Conservation (phyloP, 1,284 basidiomycete genomes). For the Ganoderma meredithae region DNA sequence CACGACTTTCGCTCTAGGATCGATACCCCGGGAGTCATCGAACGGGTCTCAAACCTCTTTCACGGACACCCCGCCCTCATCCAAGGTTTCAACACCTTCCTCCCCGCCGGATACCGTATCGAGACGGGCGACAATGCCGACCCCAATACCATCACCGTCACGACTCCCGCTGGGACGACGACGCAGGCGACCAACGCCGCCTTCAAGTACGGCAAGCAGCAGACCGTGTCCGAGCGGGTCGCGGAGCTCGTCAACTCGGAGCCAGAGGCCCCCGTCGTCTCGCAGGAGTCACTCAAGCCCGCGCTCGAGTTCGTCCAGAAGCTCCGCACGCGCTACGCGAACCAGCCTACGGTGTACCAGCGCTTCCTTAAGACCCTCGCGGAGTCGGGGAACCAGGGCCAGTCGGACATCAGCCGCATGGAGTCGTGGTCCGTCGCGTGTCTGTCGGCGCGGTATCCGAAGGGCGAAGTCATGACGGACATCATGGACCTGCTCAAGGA, state of each 20-base stretch:
- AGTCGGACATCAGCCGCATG: constrained; percentile 79
- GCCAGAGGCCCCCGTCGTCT: constrained; percentile 22
- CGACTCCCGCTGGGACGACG: constrained; percentile 79
- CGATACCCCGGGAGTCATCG: constrained; percentile 97
- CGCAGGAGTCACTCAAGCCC: constrained; percentile 54
- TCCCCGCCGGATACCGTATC: constrained; percentile 94
- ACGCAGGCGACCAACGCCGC: constrained; percentile 41
- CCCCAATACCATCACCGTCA: constrained; percentile 82
- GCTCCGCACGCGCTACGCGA: constrained; percentile 91
- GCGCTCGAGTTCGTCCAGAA: constrained; percentile 97
- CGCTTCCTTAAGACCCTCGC: constrained; percentile 94
- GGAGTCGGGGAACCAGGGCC: constrained; percentile 49
- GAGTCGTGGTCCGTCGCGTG: constrained; percentile 57
- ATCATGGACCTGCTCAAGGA: constrained; percentile 89
- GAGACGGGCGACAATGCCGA: constrained; percentile 70
- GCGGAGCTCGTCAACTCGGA: constrained; percentile 16
- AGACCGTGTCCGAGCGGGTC: constrained; percentile 9
- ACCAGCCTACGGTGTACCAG: constrained; percentile 91
- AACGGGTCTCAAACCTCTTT: constrained; percentile 93
- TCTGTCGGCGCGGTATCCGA: constrained; percentile 30
- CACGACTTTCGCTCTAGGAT: constrained; percentile 61
- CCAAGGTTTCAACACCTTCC: constrained; percentile 98
- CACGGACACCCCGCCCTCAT: constrained; percentile 91
- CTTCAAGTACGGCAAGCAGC: constrained; percentile 25
- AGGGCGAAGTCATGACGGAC: constrained; percentile 83